Conservation (phyloP, 139 green algal genomes). For the Ostreobium quekettii region DNA sequence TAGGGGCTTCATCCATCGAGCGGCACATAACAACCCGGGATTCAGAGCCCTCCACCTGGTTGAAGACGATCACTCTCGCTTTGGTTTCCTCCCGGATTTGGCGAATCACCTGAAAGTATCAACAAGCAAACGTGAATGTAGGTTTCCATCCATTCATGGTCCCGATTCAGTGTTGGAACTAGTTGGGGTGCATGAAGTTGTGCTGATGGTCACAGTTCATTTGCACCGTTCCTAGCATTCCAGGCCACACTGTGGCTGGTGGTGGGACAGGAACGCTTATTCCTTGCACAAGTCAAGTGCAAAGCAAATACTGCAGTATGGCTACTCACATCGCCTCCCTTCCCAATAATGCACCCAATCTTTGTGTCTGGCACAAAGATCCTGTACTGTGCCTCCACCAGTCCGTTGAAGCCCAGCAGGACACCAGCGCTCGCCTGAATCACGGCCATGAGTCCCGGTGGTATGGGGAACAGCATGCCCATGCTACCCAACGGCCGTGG, state of each 20-base stretch:
- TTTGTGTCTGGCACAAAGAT: slow-evolving; percentile 21
- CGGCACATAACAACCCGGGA: slow-evolving; percentile 17
- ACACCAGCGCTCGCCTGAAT: slow-evolving; percentile 15
- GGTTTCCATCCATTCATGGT: too few relatives aligned
- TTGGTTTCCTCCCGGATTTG: slow-evolving; percentile 21
- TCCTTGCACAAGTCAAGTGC: too few relatives aligned
- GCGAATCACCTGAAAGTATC: slow-evolving; percentile 16
- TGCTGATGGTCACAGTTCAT: too few relatives aligned
- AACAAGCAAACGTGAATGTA: too few relatives aligned
- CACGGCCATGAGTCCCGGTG: slow-evolving; percentile 6
- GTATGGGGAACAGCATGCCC: slow-evolving; percentile 16
- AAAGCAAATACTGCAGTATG: too few relatives aligned
- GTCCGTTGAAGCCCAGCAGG: slow-evolving; percentile 21
- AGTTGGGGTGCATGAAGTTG: too few relatives aligned
- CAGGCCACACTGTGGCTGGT: too few relatives aligned
- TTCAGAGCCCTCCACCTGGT: slow-evolving; percentile 16
- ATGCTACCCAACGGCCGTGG: slow-evolving; percentile 18
- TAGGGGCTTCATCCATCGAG: slow-evolving; percentile 19
- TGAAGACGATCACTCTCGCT: slow-evolving; percentile 16
- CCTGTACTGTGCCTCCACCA: slow-evolving; percentile 19
- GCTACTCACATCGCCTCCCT: slow-evolving; percentile 15
- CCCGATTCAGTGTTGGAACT: too few relatives aligned
- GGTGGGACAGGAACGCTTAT: too few relatives aligned
- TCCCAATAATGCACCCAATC: slow-evolving; percentile 21
- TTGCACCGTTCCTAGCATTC: too few relatives aligned